Evolutionary conservation across 495 filamentous ascomycete species (phyloP).

Genomic region (Penicillium bovifimosum): DNA sequence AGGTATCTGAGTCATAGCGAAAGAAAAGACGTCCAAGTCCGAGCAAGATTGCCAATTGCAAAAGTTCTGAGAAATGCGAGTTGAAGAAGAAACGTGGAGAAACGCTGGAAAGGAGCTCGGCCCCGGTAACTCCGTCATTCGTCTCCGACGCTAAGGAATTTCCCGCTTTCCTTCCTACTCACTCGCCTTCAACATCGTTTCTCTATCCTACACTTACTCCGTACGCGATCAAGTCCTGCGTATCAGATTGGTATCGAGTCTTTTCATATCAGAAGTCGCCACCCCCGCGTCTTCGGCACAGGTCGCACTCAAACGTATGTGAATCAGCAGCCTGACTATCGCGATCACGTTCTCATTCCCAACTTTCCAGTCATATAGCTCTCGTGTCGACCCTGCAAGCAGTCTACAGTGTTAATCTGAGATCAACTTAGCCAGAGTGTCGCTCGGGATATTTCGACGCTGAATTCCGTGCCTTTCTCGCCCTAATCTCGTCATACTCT

Average conservation of each 20-base stretch:
- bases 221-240: too few relatives aligned
- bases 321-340: not conserved
- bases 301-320: not conserved
- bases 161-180: constrained; percentile 25
- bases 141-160: constrained; percentile 37
- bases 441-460: not conserved
- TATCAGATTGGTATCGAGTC: not conserved
- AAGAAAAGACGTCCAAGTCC: not conserved
- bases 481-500: not conserved
- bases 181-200: constrained; percentile 3
- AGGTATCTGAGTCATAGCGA: constrained; percentile 32
- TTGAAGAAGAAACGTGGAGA: constrained; percentile 12
- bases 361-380: not conserved
- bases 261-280: not conserved
- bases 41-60: not conserved
- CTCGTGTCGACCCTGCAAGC: not conserved
- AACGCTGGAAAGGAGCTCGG: constrained; percentile 22
- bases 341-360: not conserved
- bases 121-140: constrained; percentile 45
- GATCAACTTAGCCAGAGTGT: not conserved
- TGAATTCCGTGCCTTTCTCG: constrained; percentile 37
- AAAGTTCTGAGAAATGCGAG: not conserved
- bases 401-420: not conserved
- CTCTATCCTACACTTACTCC: not conserved
- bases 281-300: constrained; percentile 3